These are phyloP conservation scores for Thermothielavioides terrestris DNA, from an alignment of 495 filamentous ascomycete species.

Conservation along the genomic window DNA sequence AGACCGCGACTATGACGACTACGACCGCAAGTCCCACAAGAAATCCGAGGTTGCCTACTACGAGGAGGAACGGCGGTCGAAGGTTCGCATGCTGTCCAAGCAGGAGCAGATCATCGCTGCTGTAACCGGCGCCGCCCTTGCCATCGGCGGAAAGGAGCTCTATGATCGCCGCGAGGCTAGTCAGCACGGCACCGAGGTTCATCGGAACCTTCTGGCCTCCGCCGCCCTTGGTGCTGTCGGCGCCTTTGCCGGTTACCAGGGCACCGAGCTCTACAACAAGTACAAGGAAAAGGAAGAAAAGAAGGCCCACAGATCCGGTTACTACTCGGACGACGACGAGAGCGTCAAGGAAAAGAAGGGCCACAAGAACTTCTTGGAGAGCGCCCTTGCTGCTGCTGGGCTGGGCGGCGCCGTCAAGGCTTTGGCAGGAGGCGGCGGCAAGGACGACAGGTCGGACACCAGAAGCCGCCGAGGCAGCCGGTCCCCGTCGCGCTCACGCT, in stretches of 20 bases:
- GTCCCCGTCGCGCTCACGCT: conserved; percentile 40
- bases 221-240: conserved; percentile 48
- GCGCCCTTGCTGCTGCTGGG: conserved; percentile 57
- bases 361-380: conserved; percentile 65
- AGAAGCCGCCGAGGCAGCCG: conserved; percentile 42
- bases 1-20: conserved; percentile 37
- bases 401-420: conserved; percentile 55
- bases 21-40: conserved; percentile 35
- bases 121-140: conserved; percentile 44
- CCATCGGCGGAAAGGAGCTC: conserved; percentile 47
- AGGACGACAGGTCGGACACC: conserved; percentile 45
- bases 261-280: conserved; percentile 48
- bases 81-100: conserved; percentile 41
- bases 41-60: conserved; percentile 26
- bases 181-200: conserved; percentile 33
- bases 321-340: conserved; percentile 47
- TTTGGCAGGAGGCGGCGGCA: conserved; percentile 31
- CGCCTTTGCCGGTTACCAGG: conserved; percentile 46
- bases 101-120: conserved; percentile 52
- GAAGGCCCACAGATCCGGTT: conserved; percentile 39
- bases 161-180: conserved; percentile 47
- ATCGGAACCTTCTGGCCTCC: conserved; percentile 44
- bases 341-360: conserved; percentile 41
- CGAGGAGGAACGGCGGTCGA: conserved; percentile 41
- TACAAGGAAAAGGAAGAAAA: conserved; percentile 40